Percentiles rank a stretch among this genome's conserved stretches.
These are phyloP conservation scores for Stropharia rugosoannulata DNA, from an alignment of 768 basidiomycete genomes.

Conservation along the genomic window DNA sequence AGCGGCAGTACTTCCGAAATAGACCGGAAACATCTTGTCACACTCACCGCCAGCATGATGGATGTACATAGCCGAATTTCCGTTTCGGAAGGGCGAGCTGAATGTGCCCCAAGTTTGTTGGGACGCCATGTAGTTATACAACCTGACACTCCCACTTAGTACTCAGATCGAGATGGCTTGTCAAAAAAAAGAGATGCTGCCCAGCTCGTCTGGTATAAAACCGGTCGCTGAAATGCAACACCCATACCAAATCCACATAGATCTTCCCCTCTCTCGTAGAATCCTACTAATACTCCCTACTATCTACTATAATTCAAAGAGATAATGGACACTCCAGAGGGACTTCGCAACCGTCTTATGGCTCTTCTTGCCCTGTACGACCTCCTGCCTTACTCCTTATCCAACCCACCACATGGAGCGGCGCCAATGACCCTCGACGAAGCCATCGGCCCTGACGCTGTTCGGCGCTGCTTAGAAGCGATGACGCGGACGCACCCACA, in stretches of 20 bases:
- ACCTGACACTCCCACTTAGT: not conserved
- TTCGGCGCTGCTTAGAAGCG: slow-evolving; percentile 23
- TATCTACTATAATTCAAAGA: not conserved
- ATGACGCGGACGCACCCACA: slow-evolving; percentile 16
- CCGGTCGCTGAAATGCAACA: not conserved
- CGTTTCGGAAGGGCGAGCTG: slow-evolving; percentile 1
- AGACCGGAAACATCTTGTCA: slow-evolving; percentile 2
- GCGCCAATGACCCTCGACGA: slow-evolving; percentile 24
- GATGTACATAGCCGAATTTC: slow-evolving; percentile 3
- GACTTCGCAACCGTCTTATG: slow-evolving; percentile 27
- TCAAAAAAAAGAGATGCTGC: not conserved
- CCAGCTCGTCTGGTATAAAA: not conserved
- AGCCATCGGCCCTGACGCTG: slow-evolving; percentile 23
- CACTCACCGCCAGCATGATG: not conserved
- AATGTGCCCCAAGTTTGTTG: slow-evolving; percentile 3
- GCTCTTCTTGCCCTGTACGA: slow-evolving; percentile 29
- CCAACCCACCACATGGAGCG: slow-evolving; percentile 23
- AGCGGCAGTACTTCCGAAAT: not conserved
- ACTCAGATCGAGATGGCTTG: slow-evolving; percentile 1
- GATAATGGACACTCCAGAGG: slow-evolving; percentile 16
- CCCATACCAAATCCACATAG: not conserved
- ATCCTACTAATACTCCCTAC: not conserved
- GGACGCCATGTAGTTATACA: not conserved
- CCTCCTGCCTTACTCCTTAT: slow-evolving; percentile 30
- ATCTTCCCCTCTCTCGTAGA: not conserved